A percentile compares a stretch with the other conserved stretches of the same genome.
phyloP scores from a whole-genome alignment of 2,329 filamentous ascomycete genomes.

The Trichoderma asperellum region DNA sequence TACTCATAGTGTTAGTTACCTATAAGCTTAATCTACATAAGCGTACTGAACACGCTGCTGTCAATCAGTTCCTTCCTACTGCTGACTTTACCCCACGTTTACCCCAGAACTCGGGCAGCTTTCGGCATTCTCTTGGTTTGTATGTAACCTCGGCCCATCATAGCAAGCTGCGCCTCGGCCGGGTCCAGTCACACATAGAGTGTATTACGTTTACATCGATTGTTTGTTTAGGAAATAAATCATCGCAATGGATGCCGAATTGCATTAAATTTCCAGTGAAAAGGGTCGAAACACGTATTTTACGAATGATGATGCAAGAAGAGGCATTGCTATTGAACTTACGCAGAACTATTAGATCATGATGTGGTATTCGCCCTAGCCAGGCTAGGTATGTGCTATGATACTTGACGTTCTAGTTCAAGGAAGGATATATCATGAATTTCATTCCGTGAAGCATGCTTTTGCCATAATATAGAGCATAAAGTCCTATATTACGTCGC shows the following conservation, averaged over 20 bases:
- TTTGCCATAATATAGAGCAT: neutral
- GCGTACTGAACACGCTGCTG: neutral
- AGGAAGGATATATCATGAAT: neutral
- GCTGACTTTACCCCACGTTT: neutral
- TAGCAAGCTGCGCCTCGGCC: neutral
- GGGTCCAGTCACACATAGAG: neutral
- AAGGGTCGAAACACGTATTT: neutral
- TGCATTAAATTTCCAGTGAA: neutral
- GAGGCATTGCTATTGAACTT: neutral
- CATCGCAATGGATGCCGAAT: neutral
- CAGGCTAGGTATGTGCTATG: neutral
- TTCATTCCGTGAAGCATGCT: neutral
- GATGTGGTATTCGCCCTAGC: neutral
- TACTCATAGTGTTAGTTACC: neutral
- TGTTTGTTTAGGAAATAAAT: no score
- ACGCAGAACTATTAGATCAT: neutral
- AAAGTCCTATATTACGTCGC: neutral
- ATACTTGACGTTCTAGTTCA: neutral
- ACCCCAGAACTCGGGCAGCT: neutral
- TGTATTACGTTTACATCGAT: neutral
- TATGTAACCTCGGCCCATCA: slow-evolving; percentile 3
- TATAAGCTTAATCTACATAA: neutral
- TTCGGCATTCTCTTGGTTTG: neutral
- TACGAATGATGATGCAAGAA: neutral
- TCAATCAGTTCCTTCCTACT: neutral